Base-by-base conservation (phyloP, 2,329 filamentous ascomycete genomes). In the Botrytis pseudocinerea region DNA sequence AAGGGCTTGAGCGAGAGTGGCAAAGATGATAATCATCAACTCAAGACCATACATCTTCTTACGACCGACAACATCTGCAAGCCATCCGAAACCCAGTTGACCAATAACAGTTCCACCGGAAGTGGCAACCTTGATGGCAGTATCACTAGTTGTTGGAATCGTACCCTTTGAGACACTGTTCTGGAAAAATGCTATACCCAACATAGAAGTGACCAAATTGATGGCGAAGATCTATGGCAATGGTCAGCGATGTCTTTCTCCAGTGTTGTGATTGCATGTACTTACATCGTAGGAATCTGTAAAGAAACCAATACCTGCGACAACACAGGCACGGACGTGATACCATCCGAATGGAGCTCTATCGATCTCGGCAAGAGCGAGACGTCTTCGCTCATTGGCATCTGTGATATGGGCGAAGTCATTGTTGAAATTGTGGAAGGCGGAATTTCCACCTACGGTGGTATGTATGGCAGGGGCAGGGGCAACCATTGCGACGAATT, bases 241-340 rank as follows among this genome's bases (percentile, higher is more conserved):
- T 32, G 2, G 70, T 76, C 54, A 76, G 57, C 80, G 4, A 38
- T 66, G n/a, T 12, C 4, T 1, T 72, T 82, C 81, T 64, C 87
- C 87, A 81, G 9, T 14, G 40, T 40, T 4, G 6, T 44, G 9
- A n/a, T 22, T 9, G 40, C 25, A 22, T 65, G 32, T 48, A 82
- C 96, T 96, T 84, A 94, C 93, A 80, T 92, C 91, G 83, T 95
- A 95, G 57, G 92, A 92, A 80, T 95, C 93, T 25, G 93, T 95
- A 83, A 96, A 96, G 88, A 97, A 96, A 78, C 93, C 93, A 75
- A 95, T 91, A 78, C 93, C 93, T 44, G 93, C 93, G 38, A 95
- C 92, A 14, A 92, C 83, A 68, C 92, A 87, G 73, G 92, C 91
- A 57, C 93, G 88, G 72, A 95, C 88, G 80, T 96, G 93, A 48